A percentile compares a stretch with the other conserved stretches of the same genome.
Conservation (phyloP, 1,284 basidiomycete species). For the Psilocybe mexicana region DNA sequence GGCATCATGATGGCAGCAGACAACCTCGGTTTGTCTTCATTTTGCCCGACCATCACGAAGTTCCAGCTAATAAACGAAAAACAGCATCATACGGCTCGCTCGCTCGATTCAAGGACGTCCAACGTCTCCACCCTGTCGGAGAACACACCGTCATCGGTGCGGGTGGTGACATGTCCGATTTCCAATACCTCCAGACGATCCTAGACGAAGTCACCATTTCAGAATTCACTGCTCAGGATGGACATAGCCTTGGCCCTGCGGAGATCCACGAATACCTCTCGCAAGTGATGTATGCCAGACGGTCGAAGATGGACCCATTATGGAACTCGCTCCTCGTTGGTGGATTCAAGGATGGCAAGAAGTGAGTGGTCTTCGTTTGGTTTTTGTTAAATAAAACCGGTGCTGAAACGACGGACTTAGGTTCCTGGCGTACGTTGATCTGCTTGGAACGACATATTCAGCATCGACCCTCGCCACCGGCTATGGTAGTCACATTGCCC, state of each 20-base stretch:
- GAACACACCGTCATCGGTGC: conserved; percentile 87
- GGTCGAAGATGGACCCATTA: conserved; percentile 89
- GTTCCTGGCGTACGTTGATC: conserved; percentile 93
- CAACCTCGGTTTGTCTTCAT: conserved; percentile 74
- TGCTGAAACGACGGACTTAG: conserved; percentile 37
- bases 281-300: conserved; percentile 88
- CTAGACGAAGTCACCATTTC: conserved; percentile 76
- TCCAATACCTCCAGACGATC: conserved; percentile 87
- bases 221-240: conserved; percentile 83
- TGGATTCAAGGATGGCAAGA: conserved; percentile 82
- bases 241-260: conserved; percentile 81
- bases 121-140: conserved; percentile 86
- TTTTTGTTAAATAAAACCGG: neutral
- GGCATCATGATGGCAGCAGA: conserved; percentile 99
- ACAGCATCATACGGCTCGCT: conserved; percentile 96
- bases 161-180: conserved; percentile 97
- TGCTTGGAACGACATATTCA: conserved; percentile 95
- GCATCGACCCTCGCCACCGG: conserved; percentile 96
- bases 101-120: conserved; percentile 94
- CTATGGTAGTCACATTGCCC: conserved; percentile 93
- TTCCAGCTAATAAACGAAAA: neutral
- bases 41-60: neutral
- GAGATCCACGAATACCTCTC: conserved; percentile 95
- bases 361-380: conserved; percentile 41
- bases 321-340: conserved; percentile 97